Conservation (phyloP, 2,329 filamentous ascomycete genomes). For the Monosporascus sp. region DNA sequence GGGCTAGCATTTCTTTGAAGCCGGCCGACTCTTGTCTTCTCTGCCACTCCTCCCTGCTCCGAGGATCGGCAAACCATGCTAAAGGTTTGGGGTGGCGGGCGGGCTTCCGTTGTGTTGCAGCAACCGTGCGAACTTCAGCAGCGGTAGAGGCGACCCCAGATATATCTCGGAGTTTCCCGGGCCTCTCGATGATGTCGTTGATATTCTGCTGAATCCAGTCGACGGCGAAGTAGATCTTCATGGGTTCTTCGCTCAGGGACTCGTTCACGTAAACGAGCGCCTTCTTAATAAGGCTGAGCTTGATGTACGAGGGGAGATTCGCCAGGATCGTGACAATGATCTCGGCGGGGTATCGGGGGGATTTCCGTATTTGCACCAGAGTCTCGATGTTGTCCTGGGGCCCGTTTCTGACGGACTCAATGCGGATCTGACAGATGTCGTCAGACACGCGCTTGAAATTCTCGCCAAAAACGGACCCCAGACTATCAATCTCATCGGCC, state of each 20-base stretch:
- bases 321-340: constrained; percentile 66
- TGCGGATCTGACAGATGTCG: constrained; percentile 64
- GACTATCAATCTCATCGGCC: constrained; percentile 78
- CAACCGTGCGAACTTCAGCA: constrained; percentile 43
- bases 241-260: constrained; percentile 74
- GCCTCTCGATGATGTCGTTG: constrained; percentile 75
- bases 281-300: constrained; percentile 79
- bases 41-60: constrained; percentile 65
- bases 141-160: constrained; percentile 69
- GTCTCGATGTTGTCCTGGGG: constrained; percentile 47
- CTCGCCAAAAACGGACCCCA: constrained; percentile 83
- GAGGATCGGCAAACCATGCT: constrained; percentile 55
- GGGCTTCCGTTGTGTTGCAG: constrained; percentile 28
- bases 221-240: constrained; percentile 80
- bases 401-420: constrained; percentile 53
- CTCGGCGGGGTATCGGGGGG: constrained; percentile 67
- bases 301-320: constrained; percentile 84
- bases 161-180: constrained; percentile 79
- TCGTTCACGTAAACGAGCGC: constrained; percentile 66
- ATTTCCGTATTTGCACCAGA: constrained; percentile 62
- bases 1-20: constrained; percentile 70
- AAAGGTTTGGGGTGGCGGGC: constrained; percentile 54
- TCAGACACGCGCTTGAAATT: constrained; percentile 57
- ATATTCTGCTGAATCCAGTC: constrained; percentile 90
- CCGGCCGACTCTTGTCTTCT: constrained; percentile 58